phyloP scores from a whole-genome alignment of 345 rosid species.

The Dimocarpus longan region DNA sequence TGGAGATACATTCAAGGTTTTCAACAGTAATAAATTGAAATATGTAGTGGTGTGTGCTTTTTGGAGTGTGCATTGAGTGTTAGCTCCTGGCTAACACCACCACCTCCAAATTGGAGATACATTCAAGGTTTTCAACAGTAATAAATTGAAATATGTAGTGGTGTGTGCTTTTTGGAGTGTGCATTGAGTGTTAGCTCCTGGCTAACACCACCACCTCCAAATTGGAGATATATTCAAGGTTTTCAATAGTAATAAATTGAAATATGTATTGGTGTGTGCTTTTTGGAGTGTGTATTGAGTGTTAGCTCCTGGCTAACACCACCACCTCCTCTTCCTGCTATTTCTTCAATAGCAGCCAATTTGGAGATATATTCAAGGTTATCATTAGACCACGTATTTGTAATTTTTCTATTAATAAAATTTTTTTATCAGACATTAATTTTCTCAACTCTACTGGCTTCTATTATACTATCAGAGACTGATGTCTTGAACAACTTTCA shows the following conservation, averaged over 20 bases:
- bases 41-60: not conserved
- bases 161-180: not conserved
- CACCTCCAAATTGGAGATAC: not conserved
- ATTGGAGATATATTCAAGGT: too few relatives aligned
- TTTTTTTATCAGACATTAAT: too few relatives aligned
- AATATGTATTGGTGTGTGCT: not conserved
- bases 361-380: not conserved
- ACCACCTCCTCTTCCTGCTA: not conserved
- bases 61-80: slow-evolving; percentile 18
- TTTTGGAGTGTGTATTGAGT: slow-evolving; percentile 12
- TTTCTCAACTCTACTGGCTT: not conserved
- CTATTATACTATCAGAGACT: not conserved
- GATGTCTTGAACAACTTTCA: not conserved
- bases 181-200: slow-evolving; percentile 29
- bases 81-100: slow-evolving; percentile 36
- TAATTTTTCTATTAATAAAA: too few relatives aligned
- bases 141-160: not conserved
- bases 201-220: slow-evolving; percentile 28
- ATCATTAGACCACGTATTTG: too few relatives aligned
- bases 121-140: not conserved
- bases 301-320: slow-evolving; percentile 39
- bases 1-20: too few relatives aligned
- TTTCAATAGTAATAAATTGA: not conserved
- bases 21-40: slow-evolving; percentile 2
- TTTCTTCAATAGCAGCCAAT: not conserved